Evolutionary conservation across 768 basidiomycete genomes (phyloP).

Genomic region (Mycena epipterygia): DNA sequence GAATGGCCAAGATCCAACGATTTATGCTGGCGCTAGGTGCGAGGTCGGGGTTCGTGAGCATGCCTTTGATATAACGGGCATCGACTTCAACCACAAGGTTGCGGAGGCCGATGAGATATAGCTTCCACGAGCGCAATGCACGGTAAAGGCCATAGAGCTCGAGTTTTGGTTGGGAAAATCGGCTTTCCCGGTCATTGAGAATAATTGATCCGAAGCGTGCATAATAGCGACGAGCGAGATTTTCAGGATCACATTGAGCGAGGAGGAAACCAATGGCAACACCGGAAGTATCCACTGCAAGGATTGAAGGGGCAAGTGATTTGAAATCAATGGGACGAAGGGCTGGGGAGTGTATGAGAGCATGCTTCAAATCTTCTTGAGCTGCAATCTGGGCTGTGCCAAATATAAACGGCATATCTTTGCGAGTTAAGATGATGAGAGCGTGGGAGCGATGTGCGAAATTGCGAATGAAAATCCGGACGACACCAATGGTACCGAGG

Average conservation of each 20-base stretch:
- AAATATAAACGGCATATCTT: slow-evolving; percentile 47
- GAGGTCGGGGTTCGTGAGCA: slow-evolving; percentile 44
- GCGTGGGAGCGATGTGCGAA: slow-evolving; percentile 40
- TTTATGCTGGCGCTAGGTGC: slow-evolving; percentile 43
- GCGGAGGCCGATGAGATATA: slow-evolving; percentile 45
- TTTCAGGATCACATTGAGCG: slow-evolving; percentile 40
- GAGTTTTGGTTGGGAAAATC: slow-evolving; percentile 49
- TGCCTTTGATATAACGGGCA: slow-evolving; percentile 53
- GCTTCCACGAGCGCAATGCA: slow-evolving; percentile 33
- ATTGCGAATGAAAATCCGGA: slow-evolving; percentile 47
- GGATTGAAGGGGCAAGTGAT: slow-evolving; percentile 41
- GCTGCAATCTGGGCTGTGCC: slow-evolving; percentile 39
- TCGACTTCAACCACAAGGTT: slow-evolving; percentile 54
- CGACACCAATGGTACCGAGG: slow-evolving; percentile 45
- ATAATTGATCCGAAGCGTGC: slow-evolving; percentile 51
- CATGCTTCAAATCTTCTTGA: slow-evolving; percentile 42
- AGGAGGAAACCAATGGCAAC: slow-evolving; percentile 52
- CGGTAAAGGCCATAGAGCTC: slow-evolving; percentile 52
- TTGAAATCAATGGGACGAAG: slow-evolving; percentile 51
- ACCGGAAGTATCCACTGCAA: slow-evolving; percentile 52
- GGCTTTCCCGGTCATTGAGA: slow-evolving; percentile 46
- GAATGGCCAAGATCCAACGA: slow-evolving; percentile 43
- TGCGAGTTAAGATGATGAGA: slow-evolving; percentile 42
- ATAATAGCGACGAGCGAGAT: slow-evolving; percentile 37
- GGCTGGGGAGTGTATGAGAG: slow-evolving; percentile 41